These are phyloP conservation scores for Pseudomonodictys pantanalensis DNA, from an alignment of 495 filamentous ascomycete genomes.

Conservation along the genomic window DNA sequence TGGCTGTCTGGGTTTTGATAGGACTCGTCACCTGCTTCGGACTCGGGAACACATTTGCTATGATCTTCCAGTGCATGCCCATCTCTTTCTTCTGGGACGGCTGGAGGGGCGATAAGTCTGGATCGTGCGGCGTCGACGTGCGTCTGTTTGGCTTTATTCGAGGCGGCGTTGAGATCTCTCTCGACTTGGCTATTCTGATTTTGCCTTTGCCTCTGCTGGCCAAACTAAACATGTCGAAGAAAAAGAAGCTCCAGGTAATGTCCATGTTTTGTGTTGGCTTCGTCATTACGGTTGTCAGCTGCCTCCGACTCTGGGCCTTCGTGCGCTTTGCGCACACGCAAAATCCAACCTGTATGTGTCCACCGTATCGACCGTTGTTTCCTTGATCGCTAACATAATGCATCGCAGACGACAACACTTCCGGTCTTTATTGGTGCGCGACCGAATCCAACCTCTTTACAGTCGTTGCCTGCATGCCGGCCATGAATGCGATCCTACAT, in stretches of 20 bases:
- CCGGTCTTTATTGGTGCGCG: slow-evolving; percentile 4
- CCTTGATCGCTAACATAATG: neutral
- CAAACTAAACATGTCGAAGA: neutral
- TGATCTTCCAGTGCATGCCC: slow-evolving; percentile 43
- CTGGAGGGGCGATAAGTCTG: slow-evolving; percentile 36
- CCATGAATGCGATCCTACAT: neutral
- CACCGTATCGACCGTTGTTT: neutral
- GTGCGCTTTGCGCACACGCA: neutral
- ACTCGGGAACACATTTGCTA: slow-evolving; percentile 34
- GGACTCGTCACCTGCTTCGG: slow-evolving; percentile 38
- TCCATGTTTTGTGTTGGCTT: slow-evolving; percentile 16
- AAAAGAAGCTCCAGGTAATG: slow-evolving; percentile 7
- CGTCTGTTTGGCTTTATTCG: slow-evolving; percentile 1
- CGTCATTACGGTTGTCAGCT: slow-evolving; percentile 7
- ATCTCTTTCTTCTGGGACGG: slow-evolving; percentile 40
- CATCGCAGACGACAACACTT: slow-evolving; percentile 2
- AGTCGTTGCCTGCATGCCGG: slow-evolving; percentile 10
- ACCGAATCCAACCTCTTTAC: slow-evolving; percentile 5
- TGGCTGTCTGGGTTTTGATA: slow-evolving; percentile 34
- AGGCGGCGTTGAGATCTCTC: neutral
- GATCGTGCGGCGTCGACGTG: neutral
- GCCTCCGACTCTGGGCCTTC: neutral
- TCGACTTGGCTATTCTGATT: slow-evolving; percentile 3
- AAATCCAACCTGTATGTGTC: slow-evolving; percentile 8
- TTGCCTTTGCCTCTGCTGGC: neutral